Conservation (phyloP, 1,139 yeast genomes). For the Suhomyces panamericanus region DNA sequence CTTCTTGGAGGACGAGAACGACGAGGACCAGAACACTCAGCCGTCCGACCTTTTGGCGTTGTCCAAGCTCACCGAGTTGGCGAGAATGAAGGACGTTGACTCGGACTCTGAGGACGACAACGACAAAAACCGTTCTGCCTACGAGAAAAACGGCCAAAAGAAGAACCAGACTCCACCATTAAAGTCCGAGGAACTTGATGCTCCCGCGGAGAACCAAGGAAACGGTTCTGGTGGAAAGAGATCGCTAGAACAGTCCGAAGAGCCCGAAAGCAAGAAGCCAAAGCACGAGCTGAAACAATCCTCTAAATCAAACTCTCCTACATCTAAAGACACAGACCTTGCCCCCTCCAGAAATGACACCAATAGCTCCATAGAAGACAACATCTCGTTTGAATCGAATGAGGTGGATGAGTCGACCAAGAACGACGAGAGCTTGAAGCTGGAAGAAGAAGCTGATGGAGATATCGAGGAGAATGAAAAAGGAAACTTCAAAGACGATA, state of each 20-base stretch:
- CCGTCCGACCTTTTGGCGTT: constrained; percentile 42
- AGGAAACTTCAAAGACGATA: constrained; percentile 5
- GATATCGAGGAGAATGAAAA: constrained; percentile 10
- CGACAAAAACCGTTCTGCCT: neutral
- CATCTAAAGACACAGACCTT: no score
- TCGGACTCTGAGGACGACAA: constrained; percentile 24
- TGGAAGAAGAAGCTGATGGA: constrained; percentile 14
- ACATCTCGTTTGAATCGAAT: no score
- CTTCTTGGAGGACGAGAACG: constrained; percentile 42
- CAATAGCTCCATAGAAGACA: no score
- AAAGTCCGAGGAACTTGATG: no score
- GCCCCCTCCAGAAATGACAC: no score
- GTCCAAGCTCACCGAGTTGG: constrained; percentile 42
- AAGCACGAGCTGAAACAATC: neutral
- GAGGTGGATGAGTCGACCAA: neutral
- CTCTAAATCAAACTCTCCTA: neutral
- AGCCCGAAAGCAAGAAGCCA: constrained; percentile 6
- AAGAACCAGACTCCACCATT: neutral
- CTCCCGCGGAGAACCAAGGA: no score
- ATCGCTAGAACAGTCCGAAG: constrained; percentile 4
- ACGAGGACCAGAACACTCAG: constrained; percentile 21
- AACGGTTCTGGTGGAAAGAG: neutral
- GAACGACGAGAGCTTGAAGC: neutral
- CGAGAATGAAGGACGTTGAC: constrained; percentile 43
- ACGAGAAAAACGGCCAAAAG: neutral